phyloP scores from a whole-genome alignment of 2,329 filamentous ascomycete species.

The Grosmannia clavigera region DNA sequence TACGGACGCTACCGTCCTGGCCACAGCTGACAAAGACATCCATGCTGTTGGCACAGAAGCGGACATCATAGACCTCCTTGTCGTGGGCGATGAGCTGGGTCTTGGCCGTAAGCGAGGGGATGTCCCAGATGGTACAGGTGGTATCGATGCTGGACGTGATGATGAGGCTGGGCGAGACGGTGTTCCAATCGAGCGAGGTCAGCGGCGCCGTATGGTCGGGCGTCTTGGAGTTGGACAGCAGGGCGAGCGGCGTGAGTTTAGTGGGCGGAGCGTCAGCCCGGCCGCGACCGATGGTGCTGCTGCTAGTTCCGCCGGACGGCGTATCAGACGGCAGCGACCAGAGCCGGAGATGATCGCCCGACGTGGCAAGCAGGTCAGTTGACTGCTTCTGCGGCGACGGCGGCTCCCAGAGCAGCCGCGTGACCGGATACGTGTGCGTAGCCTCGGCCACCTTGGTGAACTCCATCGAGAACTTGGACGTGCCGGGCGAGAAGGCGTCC shows the following conservation, averaged over 20 bases:
- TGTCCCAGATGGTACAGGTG: conserved; percentile 99
- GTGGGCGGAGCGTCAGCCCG: conserved; percentile 43
- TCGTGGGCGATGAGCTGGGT: conserved; percentile 97
- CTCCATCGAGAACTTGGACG: conserved; percentile 65
- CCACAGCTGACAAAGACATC: conserved; percentile 98
- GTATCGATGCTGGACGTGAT: conserved; percentile 99
- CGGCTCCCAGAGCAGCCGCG: conserved; percentile 88
- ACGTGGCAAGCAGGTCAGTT: conserved; percentile 88
- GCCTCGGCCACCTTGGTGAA: conserved; percentile 92
- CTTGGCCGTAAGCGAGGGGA: conserved; percentile 92
- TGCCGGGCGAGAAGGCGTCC: conserved; percentile 56
- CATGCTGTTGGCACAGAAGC: conserved; percentile 96
- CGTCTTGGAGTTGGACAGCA: conserved; percentile 95
- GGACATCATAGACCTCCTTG: conserved; percentile 96
- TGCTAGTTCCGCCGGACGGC: conserved; percentile 44
- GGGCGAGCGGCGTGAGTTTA: conserved; percentile 83
- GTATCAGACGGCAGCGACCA: conserved; percentile 76
- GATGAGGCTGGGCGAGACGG: conserved; percentile 88
- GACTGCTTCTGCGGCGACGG: conserved; percentile 90
- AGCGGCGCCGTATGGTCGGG: conserved; percentile 95
- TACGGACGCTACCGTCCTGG: conserved; percentile 91
- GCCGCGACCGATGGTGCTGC: conserved; percentile 20
- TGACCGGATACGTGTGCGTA: conserved; percentile 95
- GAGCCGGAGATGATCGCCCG: conserved; percentile 81
- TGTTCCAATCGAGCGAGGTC: conserved; percentile 97